Conservation (phyloP, 352 stramenopile species). For the Globisporangium barbulae region DNA sequence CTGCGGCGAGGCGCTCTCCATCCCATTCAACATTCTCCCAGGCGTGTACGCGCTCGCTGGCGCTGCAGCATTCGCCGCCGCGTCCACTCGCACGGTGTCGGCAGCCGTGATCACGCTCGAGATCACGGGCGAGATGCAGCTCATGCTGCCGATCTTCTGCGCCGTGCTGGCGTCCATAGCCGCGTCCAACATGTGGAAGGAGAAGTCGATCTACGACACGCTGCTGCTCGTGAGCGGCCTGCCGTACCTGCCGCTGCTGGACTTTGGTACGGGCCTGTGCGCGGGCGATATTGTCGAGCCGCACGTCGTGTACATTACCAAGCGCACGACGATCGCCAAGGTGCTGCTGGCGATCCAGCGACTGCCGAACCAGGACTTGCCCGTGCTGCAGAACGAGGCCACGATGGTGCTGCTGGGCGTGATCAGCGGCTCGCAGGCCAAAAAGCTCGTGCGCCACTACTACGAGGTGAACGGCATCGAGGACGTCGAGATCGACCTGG, state of each 20-base stretch:
- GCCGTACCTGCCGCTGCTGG: conserved; percentile 81
- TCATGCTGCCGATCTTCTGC: conserved; percentile 84
- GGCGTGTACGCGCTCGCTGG: conserved; percentile 79
- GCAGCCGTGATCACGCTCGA: conserved; percentile 86
- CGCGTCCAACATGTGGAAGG: conserved; percentile 53
- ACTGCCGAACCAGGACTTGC: conserved; percentile 68
- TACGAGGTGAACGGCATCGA: conserved; percentile 49
- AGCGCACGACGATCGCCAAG: conserved; percentile 63
- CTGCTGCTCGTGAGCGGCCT: conserved; percentile 66
- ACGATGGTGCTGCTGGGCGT: conserved; percentile 71
- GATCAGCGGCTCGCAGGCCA: conserved; percentile 51
- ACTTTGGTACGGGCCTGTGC: conserved; percentile 56
- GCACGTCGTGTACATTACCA: conserved; percentile 69
- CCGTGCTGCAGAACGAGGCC: conserved; percentile 62
- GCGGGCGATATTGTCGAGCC: conserved; percentile 72
- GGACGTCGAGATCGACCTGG: conserved; percentile 70
- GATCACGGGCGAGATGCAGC: conserved; percentile 76
- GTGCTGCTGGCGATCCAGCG: conserved; percentile 73
- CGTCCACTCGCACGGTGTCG: conserved; percentile 73
- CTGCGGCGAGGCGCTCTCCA: conserved; percentile 57
- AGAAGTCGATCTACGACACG: conserved; percentile 86
- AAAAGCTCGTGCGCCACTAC: conserved; percentile 57
- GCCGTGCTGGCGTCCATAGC: conserved; percentile 65
- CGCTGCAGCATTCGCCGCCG: conserved; percentile 64
- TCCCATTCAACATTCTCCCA: conserved; percentile 32